phyloP scores from a whole-genome alignment of 2,329 filamentous ascomycete species.

The Salinomyces thailandicus region DNA sequence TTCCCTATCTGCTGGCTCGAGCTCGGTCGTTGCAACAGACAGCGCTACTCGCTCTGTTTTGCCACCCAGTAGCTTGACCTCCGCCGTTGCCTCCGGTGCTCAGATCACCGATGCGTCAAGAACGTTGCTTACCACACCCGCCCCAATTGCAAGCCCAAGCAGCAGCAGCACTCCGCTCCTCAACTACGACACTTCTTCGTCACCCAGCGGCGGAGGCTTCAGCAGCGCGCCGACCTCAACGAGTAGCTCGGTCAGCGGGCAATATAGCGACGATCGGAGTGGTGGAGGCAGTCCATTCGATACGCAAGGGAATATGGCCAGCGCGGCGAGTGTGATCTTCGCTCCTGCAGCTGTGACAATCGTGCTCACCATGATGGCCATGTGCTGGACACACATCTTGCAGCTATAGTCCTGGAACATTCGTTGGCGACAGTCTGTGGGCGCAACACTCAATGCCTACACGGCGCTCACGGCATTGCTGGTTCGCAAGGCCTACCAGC shows the following conservation, averaged over 20 bases:
- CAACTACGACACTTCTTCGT: not conserved
- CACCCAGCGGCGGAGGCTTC: not conserved
- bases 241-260: constrained; percentile 4
- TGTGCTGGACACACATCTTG: too few species aligned
- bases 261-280: constrained; percentile 23
- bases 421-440: too few species aligned
- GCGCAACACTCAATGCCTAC: too few species aligned
- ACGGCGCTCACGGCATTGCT: too few species aligned
- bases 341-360: not conserved
- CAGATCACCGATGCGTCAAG: not conserved
- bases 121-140: not conserved
- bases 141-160: not conserved
- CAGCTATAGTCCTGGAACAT: too few species aligned
- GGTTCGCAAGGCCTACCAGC: too few species aligned
- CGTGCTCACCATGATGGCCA: too few species aligned
- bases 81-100: not conserved
- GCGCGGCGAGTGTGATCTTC: not conserved
- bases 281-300: constrained; percentile 40
- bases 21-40: not conserved
- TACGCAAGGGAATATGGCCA: constrained; percentile 10
- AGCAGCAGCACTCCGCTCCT: not conserved
- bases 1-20: constrained; percentile 1
- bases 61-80: not conserved
- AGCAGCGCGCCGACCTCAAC: constrained; percentile 1
- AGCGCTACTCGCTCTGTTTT: not conserved